These are phyloP conservation scores for Aspergillus aculeatus DNA, from an alignment of 2,329 filamentous ascomycete genomes.

Conservation along the genomic window DNA sequence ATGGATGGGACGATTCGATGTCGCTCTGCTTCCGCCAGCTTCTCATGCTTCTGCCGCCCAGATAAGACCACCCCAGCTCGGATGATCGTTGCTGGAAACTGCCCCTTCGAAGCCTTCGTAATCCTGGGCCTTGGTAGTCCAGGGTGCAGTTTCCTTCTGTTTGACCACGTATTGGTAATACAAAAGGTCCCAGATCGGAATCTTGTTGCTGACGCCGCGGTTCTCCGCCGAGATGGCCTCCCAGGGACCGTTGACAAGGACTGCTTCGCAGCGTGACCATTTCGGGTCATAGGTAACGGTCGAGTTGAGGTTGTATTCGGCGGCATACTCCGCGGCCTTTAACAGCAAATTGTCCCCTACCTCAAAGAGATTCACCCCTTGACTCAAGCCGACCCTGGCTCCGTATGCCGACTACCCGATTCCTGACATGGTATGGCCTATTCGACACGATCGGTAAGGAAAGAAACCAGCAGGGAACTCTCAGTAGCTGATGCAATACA, in stretches of 20 bases:
- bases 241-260: conserved; percentile 44
- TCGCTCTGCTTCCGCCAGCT: not conserved
- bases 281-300: conserved; percentile 37
- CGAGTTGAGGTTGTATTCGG: conserved; percentile 41
- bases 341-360: conserved; percentile 35
- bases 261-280: conserved; percentile 42
- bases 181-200: conserved; percentile 22
- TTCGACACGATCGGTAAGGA: too few species aligned
- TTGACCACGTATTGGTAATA: conserved; percentile 38
- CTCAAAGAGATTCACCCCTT: conserved; percentile 38
- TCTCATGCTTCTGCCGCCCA: conserved; percentile 8
- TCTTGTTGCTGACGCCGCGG: conserved; percentile 17
- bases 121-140: conserved; percentile 18
- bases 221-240: conserved; percentile 23
- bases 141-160: conserved; percentile 20
- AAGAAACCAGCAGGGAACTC: too few species aligned
- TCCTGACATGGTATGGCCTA: conserved; percentile 28
- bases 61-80: conserved; percentile 34
- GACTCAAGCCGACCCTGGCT: conserved; percentile 34
- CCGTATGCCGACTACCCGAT: conserved; percentile 39
- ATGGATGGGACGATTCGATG: too few species aligned
- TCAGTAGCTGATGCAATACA: too few species aligned
- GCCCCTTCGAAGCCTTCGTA: conserved; percentile 17
- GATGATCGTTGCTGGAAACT: conserved; percentile 19
- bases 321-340: conserved; percentile 40